Base-by-base conservation (phyloP, 306 rosid genomes). In the Cucumis cinereus region DNA sequence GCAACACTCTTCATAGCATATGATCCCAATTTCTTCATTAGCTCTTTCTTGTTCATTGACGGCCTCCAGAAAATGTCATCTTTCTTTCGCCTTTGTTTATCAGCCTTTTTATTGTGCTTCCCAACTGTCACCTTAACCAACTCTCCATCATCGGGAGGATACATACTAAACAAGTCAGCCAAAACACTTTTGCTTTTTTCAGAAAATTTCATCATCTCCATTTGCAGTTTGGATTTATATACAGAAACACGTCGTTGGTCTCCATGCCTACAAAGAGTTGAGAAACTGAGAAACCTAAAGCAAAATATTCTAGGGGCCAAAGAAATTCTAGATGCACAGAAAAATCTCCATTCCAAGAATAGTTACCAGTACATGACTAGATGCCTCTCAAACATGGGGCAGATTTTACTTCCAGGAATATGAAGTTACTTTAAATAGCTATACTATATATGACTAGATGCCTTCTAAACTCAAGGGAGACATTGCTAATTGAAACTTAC, bases 61-160 rank as follows among this genome's bases (percentile, higher is more conserved):
- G 95, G 93, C 79, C 53, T 82, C 78, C 73, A 7, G 74, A 95
- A 95, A 66, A 84, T 64, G 68, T 79, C 90, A 82, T 85, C 89
- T 63, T 33, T 76, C 49, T 13, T 76, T 54, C 74, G 80, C 30
- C 17, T 71, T 23, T 19, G 7, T 22, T 63, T 81, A 13, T 47
- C 76, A 53, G 38, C 0, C 50, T 66, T 76, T 64, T 7, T 77
- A 61, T 78, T 55, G 53, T 60, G 67, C 52, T 69, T 75, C 67
- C 86, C 83, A 52, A 52, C 53, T 60, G 74, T 61, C 55, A 75
- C 81, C 62, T 73, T 78, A 24, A 11, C 33, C 80, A 52, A 55
- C 72, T 79, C 87, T 80, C 83, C 91, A 76, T 82, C 93, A 55
- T 82, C 90, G 4, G 98, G 98, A 19, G 99, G 99, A 78, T 84